These are phyloP conservation scores for Spizellomyces sp. DNA, from an alignment of 192 early-diverging fungal genomes.

Conservation along the genomic window DNA sequence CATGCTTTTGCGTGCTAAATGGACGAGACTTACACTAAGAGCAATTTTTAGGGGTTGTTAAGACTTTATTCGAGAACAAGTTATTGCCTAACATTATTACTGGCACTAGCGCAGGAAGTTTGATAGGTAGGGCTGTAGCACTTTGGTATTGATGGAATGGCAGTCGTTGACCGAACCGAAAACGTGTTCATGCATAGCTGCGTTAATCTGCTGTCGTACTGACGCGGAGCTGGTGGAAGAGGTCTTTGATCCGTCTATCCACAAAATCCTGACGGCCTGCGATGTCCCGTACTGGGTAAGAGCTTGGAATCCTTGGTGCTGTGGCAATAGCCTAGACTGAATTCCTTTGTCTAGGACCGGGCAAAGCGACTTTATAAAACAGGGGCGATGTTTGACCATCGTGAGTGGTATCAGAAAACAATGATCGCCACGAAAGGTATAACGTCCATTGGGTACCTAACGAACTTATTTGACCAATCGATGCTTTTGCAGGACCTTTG, in stretches of 20 bases:
- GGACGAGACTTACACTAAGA: background rate
- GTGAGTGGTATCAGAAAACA: slow-evolving; percentile 34
- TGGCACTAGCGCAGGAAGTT: slow-evolving; percentile 68
- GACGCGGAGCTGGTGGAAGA: slow-evolving; percentile 57
- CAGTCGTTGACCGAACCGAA: background rate
- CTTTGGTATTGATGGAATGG: no score
- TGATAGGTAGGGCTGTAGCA: slow-evolving; percentile 30
- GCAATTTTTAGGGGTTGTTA: slow-evolving; percentile 56
- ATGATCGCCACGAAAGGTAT: slow-evolving; percentile 36
- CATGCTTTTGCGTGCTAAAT: no score
- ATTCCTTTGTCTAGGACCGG: slow-evolving; percentile 16
- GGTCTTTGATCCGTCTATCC: slow-evolving; percentile 58
- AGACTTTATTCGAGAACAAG: slow-evolving; percentile 68
- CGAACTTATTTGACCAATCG: no score
- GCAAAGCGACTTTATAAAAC: slow-evolving; percentile 32
- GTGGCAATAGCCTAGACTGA: background rate
- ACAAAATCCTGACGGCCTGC: slow-evolving; percentile 56
- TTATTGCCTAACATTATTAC: slow-evolving; percentile 77
- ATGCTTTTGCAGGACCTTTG: slow-evolving; percentile 57
- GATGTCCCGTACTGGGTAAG: slow-evolving; percentile 31
- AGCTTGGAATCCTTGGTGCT: background rate
- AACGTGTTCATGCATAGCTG: slow-evolving; percentile 41
- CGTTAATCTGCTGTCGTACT: slow-evolving; percentile 69
- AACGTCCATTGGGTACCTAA: no score
- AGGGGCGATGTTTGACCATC: slow-evolving; percentile 41